phyloP scores from a whole-genome alignment of 139 green algal genomes.

The Closterium sp. region DNA sequence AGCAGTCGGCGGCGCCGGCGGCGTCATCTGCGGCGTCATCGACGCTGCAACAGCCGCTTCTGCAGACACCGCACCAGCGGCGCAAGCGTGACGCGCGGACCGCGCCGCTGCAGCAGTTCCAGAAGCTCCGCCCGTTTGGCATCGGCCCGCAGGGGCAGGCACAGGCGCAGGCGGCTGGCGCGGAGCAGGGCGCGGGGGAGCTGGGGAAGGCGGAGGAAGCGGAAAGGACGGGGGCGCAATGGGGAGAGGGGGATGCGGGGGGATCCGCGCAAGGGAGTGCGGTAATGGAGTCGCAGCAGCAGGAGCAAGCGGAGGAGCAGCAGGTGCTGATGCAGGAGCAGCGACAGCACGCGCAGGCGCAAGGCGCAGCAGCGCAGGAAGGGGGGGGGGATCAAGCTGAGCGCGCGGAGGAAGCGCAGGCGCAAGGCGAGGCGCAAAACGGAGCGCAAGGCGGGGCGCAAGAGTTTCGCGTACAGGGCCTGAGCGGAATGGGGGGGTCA shows the following conservation, averaged over 20 bases:
- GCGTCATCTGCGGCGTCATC: background rate
- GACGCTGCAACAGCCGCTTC: background rate
- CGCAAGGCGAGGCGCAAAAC: background rate
- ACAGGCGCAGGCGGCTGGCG: background rate
- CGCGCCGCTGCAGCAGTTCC: background rate
- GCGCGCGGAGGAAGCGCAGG: background rate
- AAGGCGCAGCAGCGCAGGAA: background rate
- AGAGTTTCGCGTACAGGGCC: background rate
- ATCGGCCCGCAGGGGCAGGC: background rate
- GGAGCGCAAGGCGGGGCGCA: background rate
- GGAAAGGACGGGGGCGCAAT: background rate
- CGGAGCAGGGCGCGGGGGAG: background rate
- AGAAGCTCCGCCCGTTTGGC: background rate
- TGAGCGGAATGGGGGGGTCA: background rate
- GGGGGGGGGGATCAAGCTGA: background rate
- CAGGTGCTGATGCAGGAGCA: background rate
- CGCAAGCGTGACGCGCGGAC: background rate
- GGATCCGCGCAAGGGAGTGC: background rate
- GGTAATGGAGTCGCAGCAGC: background rate
- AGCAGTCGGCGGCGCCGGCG: background rate
- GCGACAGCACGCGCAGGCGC: background rate
- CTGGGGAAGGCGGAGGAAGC: background rate
- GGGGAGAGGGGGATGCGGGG: background rate
- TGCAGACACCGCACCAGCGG: background rate
- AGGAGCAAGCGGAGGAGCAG: background rate